Evolutionary conservation across 176 grass and related monocot species (phyloP).

Genomic region (Musa itinerans): DNA sequence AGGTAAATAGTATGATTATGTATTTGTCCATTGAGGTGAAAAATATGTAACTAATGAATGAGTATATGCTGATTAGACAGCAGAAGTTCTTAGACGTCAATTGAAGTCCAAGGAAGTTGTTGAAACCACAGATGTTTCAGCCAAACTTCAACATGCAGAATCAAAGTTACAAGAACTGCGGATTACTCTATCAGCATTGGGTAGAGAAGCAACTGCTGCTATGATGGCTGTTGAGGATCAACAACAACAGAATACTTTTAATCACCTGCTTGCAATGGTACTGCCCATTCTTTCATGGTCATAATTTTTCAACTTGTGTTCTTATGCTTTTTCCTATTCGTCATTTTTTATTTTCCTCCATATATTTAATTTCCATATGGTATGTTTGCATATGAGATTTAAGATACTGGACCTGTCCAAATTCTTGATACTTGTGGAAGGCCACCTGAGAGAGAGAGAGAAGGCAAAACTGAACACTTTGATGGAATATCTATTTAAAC

Average conservation of each 20-base stretch:
- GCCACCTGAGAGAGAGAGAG: too few species aligned
- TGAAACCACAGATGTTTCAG: slow-evolving; percentile 52
- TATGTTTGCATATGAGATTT: background rate
- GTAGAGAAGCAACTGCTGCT: slow-evolving; percentile 89
- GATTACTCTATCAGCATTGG: slow-evolving; percentile 61
- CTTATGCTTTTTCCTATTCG: background rate
- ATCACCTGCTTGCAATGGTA: slow-evolving; percentile 83
- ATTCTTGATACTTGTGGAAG: background rate
- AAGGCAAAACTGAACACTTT: too few species aligned
- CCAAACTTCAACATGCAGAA: slow-evolving; percentile 92
- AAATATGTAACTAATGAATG: slow-evolving; percentile 14
- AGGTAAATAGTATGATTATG: slow-evolving; percentile 35
- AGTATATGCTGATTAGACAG: slow-evolving; percentile 59
- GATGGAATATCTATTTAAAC: too few species aligned
- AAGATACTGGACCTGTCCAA: background rate
- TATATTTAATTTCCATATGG: background rate
- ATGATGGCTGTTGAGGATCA: slow-evolving; percentile 89
- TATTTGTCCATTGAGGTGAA: slow-evolving; percentile 1
- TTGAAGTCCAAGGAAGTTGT: slow-evolving; percentile 82
- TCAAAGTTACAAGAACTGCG: slow-evolving; percentile 85
- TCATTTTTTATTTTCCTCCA: background rate
- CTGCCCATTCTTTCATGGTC: background rate
- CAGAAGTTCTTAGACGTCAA: slow-evolving; percentile 89
- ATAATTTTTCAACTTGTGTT: background rate
- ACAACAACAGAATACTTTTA: slow-evolving; percentile 72